These are phyloP conservation scores for Cladosporium sp. DNA, from an alignment of 2,329 filamentous ascomycete species.

Conservation along the genomic window DNA sequence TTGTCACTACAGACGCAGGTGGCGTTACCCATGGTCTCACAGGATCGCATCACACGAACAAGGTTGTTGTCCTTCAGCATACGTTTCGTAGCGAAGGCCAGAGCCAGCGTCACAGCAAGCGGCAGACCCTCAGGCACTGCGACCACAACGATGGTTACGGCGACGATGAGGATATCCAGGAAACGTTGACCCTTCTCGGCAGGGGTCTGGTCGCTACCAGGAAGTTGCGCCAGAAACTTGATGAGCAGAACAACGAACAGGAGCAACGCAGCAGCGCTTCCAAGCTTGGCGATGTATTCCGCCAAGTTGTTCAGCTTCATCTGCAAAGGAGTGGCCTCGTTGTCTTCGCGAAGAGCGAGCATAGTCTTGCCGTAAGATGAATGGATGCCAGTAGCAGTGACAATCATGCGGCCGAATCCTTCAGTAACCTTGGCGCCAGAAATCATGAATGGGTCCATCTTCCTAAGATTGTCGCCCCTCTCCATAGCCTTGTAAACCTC, in stretches of 20 bases:
- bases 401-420: conserved; percentile 73
- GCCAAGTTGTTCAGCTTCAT: conserved; percentile 75
- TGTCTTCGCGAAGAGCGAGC: conserved; percentile 74
- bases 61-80: conserved; percentile 71
- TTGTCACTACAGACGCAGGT: conserved; percentile 80
- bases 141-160: conserved; percentile 68
- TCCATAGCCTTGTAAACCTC: conserved; percentile 67
- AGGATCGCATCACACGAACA: conserved; percentile 66
- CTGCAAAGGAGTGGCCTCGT: conserved; percentile 76
- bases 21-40: conserved; percentile 71
- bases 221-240: conserved; percentile 73
- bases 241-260: conserved; percentile 86
- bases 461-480: conserved; percentile 61
- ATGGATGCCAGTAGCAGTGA: conserved; percentile 71
- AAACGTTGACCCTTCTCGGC: conserved; percentile 75
- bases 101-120: conserved; percentile 66
- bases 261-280: conserved; percentile 73
- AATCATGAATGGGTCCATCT: conserved; percentile 81
- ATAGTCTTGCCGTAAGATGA: conserved; percentile 76
- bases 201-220: conserved; percentile 53
- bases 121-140: conserved; percentile 67
- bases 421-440: conserved; percentile 79
- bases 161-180: conserved; percentile 62
- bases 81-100: conserved; percentile 66
- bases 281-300: conserved; percentile 76